phyloP scores from a whole-genome alignment of 176 grass and related monocot species.

The Musa itinerans region DNA sequence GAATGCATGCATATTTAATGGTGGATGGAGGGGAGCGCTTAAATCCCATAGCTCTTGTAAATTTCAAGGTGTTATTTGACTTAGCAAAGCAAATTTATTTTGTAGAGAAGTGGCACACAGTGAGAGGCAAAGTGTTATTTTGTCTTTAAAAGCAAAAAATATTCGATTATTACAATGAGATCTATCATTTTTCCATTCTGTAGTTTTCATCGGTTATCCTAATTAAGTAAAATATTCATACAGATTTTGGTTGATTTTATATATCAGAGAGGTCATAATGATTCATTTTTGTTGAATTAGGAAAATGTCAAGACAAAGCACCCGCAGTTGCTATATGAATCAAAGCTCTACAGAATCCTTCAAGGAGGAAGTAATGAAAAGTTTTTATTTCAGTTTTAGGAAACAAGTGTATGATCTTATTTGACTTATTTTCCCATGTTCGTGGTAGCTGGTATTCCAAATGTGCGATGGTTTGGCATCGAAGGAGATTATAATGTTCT shows the following conservation, averaged over 20 bases:
- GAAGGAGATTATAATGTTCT: slow-evolving; percentile 17
- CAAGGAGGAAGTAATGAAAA: slow-evolving; percentile 20
- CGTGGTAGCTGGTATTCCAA: slow-evolving; percentile 10
- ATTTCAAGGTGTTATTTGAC: no score
- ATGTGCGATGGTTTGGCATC: slow-evolving; percentile 8
- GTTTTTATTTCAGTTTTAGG: neutral
- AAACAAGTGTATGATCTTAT: neutral
- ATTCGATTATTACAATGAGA: no score
- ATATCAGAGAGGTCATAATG: neutral
- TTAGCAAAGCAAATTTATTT: no score
- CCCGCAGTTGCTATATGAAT: slow-evolving; percentile 17
- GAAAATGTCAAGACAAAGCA: slow-evolving; percentile 21
- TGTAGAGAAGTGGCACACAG: no score
- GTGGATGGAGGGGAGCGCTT: no score
- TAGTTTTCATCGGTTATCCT: neutral
- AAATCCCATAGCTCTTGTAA: no score
- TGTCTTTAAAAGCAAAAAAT: no score
- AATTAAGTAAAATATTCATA: neutral
- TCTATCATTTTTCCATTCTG: neutral
- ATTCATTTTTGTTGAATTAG: neutral
- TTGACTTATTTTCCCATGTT: neutral
- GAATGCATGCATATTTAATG: no score
- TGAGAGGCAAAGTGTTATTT: no score
- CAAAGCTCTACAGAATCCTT: slow-evolving; percentile 17
- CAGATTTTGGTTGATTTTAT: neutral